Percentiles rank a stretch among this genome's conserved stretches.
phyloP scores from a whole-genome alignment of 2,329 filamentous ascomycete genomes.

The Trichoderma breve region DNA sequence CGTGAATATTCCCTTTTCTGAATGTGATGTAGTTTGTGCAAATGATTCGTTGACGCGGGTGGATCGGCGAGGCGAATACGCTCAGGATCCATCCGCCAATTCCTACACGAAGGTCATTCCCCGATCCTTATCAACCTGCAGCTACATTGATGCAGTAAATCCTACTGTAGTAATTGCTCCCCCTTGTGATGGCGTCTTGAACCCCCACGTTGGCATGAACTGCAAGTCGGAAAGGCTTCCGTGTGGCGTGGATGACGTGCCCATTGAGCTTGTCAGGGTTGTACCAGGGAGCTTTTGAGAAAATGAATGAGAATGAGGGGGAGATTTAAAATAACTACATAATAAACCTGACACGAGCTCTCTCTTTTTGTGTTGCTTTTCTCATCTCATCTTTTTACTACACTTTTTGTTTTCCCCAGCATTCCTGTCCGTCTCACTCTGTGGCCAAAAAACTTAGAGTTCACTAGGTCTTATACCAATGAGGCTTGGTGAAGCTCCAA shows the following conservation, averaged over 20 bases:
- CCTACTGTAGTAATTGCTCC: not conserved
- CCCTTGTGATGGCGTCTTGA: not conserved
- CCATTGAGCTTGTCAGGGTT: not conserved
- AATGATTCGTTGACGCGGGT: not conserved
- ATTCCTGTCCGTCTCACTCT: not conserved
- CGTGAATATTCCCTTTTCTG: not conserved
- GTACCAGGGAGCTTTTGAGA: not conserved
- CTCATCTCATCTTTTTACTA: not conserved
- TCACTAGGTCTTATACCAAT: conserved; percentile 5
- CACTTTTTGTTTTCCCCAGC: no score
- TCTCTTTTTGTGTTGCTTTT: not conserved
- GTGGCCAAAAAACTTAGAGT: not conserved
- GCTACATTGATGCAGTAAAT: not conserved
- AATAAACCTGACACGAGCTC: not conserved
- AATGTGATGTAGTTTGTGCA: not conserved
- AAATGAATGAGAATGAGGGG: not conserved
- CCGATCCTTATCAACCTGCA: not conserved
- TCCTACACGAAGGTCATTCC: not conserved
- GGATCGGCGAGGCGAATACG: not conserved
- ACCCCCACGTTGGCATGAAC: not conserved
- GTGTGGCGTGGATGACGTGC: not conserved
- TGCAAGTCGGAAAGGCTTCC: not conserved
- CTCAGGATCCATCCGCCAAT: not conserved
- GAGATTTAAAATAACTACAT: not conserved
- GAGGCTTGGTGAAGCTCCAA: not conserved